A percentile compares a stretch with the other conserved stretches of the same genome.
Evolutionary conservation across 805 yeast genomes (phyloP).

Genomic region (Kluyveromyces aestuarii): DNA sequence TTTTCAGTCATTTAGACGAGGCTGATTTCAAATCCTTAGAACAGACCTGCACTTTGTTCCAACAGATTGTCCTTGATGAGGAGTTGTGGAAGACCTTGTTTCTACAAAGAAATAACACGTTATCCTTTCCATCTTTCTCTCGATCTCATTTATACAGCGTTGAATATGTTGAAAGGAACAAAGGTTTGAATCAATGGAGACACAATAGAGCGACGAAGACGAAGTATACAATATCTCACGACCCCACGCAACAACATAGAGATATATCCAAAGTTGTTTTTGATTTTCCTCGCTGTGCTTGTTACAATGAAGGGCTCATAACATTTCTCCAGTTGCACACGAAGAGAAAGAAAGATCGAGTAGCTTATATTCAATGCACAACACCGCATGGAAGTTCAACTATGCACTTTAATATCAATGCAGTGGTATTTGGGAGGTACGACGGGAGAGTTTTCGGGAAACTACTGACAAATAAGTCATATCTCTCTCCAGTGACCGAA

Average conservation of each 20-base stretch:
- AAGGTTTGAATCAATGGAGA: conserved; percentile 25
- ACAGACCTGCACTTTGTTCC: conserved; percentile 23
- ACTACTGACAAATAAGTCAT: conserved; percentile 25
- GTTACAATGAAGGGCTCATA: conserved; percentile 29
- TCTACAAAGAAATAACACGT: conserved; percentile 20
- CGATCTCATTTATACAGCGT: conserved; percentile 27
- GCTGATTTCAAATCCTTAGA: conserved; percentile 28
- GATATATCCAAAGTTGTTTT: conserved; percentile 20
- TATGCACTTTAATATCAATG: conserved; percentile 26
- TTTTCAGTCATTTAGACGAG: conserved; percentile 30
- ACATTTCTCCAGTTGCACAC: conserved; percentile 25
- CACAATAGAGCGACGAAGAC: conserved; percentile 28
- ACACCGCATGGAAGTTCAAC: conserved; percentile 31
- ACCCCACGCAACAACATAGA: conserved; percentile 16
- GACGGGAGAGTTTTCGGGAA: conserved; percentile 30
- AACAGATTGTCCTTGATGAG: conserved; percentile 29
- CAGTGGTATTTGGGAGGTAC: conserved; percentile 29
- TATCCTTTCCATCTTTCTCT: conserved; percentile 31
- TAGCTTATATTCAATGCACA: conserved; percentile 29
- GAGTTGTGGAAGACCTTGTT: conserved; percentile 36
- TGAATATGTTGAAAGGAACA: conserved; percentile 27
- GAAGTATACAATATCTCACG: conserved; percentile 23
- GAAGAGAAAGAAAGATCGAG: conserved; percentile 16
- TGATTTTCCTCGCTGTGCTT: conserved; percentile 28
- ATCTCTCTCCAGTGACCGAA: conserved; percentile 26